A percentile compares a stretch with the other conserved stretches of the same genome.
Evolutionary conservation across 129 eudicot genomes (phyloP).

Genomic region (Tanacetum coccineum): DNA sequence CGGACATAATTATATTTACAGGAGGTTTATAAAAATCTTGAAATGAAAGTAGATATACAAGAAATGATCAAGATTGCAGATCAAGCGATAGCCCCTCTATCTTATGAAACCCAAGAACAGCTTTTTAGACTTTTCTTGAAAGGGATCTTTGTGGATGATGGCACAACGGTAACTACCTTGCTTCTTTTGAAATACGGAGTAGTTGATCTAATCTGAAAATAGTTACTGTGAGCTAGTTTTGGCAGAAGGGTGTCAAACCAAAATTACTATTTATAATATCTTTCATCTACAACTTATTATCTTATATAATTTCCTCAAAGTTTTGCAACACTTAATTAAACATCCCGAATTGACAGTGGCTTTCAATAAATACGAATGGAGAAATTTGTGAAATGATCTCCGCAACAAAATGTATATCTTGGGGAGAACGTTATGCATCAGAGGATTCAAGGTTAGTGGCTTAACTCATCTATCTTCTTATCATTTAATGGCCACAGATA

Average conservation of each 20-base stretch:
- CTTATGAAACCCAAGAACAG: constrained; percentile 6
- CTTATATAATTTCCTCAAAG: not conserved
- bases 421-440: constrained; percentile 3
- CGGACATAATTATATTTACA: not conserved
- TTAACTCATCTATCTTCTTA: not conserved
- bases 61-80: not conserved
- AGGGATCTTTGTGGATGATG: constrained; percentile 15
- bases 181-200: not conserved
- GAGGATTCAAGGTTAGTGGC: constrained; percentile 15
- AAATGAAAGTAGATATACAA: not conserved
- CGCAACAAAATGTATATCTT: constrained; percentile 17
- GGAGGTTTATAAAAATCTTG: constrained; percentile 9
- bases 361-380: constrained; percentile 17
- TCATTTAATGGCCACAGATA: not conserved
- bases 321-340: not conserved
- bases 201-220: too few species aligned
- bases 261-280: too few species aligned
- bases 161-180: constrained; percentile 13
- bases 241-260: too few species aligned
- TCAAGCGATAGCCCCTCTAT: not conserved
- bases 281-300: too few species aligned
- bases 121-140: constrained; percentile 5
- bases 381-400: constrained; percentile 18
- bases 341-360: constrained; percentile 7
- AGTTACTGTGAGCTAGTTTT: too few species aligned